Conservation (phyloP, 768 basidiomycete species). For the Russula foetens region DNA sequence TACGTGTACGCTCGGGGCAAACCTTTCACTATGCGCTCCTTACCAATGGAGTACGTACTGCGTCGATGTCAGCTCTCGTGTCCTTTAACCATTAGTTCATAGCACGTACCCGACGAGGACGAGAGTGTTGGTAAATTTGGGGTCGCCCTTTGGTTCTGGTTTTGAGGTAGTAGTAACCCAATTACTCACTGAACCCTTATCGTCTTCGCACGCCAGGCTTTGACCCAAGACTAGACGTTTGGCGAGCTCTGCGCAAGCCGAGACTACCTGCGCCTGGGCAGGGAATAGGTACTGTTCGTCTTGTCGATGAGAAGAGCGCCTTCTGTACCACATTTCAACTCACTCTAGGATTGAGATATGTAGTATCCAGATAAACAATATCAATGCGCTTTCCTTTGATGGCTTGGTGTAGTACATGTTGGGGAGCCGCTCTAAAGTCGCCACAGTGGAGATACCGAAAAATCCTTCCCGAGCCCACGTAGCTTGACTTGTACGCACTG, state of each 20-base stretch:
- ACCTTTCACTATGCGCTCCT: slow-evolving; percentile 97
- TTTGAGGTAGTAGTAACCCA: slow-evolving; percentile 38
- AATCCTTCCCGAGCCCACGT: slow-evolving; percentile 55
- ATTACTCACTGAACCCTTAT: slow-evolving; percentile 35
- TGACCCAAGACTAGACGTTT: slow-evolving; percentile 42
- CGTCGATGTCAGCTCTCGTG: background rate
- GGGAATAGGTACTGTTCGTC: slow-evolving; percentile 80
- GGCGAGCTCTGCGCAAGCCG: slow-evolving; percentile 84
- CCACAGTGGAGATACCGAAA: slow-evolving; percentile 96
- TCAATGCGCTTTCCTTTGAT: slow-evolving; percentile 78
- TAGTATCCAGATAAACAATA: slow-evolving; percentile 90
- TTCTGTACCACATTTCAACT: background rate
- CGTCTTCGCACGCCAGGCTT: slow-evolving; percentile 24
- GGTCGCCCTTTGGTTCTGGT: slow-evolving; percentile 30
- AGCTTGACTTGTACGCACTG: slow-evolving; percentile 60
- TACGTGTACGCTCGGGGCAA: background rate
- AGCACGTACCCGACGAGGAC: slow-evolving; percentile 63
- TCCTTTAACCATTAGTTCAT: background rate
- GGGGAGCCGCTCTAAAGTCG: slow-evolving; percentile 85
- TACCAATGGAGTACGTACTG: slow-evolving; percentile 95
- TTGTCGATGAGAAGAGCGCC: background rate
- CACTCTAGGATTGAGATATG: slow-evolving; percentile 84
- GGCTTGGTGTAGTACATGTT: slow-evolving; percentile 77
- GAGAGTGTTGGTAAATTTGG: slow-evolving; percentile 36
- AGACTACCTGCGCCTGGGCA: slow-evolving; percentile 88